Evolutionary conservation across 2,329 filamentous ascomycete species (phyloP), one percentile per base, ranked within the genome.

Genomic region (Grosmannia serpens): DNA sequence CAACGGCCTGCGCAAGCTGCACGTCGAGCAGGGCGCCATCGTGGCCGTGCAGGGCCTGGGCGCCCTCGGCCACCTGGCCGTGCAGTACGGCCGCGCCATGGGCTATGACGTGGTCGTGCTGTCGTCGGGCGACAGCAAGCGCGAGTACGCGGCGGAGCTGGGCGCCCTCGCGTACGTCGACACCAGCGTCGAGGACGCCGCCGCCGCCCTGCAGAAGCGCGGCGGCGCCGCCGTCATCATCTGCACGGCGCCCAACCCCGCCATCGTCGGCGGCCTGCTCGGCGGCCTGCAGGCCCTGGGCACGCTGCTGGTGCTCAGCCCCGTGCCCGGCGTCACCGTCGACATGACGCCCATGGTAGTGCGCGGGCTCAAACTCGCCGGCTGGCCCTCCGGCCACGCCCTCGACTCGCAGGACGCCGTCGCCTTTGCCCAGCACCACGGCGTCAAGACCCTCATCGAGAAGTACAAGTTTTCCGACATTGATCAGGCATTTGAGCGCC

Each of bases 71-170:
- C 88, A 92, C 69, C 70, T 92, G 33, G 88, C 87, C 0, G 83
- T 91, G 33, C 87, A 91, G 68, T 91, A 86, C 68, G 87, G 87
- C 5, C 75, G 75, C 55, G 84, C 84, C 70, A 89, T 91, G 87
- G 88, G 88, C 5, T 91, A 86, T 70, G 78, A 82, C 59, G 82
- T 88, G 6, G 82, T 83, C 1, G 88, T 86, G 0, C 77, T 91
- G 55, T 65, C 62, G 27, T 86, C 82, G 0, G 82, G 83, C 10
- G 78, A 82, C 60, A 77, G 75, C 64, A 92, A 92, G 76, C 79
- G 79, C 61, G 78, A 83, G 0, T 88, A 91, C 65, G 86, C 87
- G 0, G 68, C 72, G 59, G 68, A 77, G 65, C 73, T 88, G 2
- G 85, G 85, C 38, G 85, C 85, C 0, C 74, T 74, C 51, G 80